These are phyloP conservation scores for Croton setiger DNA, from an alignment of 441 rosid genomes.

Conservation along the genomic window DNA sequence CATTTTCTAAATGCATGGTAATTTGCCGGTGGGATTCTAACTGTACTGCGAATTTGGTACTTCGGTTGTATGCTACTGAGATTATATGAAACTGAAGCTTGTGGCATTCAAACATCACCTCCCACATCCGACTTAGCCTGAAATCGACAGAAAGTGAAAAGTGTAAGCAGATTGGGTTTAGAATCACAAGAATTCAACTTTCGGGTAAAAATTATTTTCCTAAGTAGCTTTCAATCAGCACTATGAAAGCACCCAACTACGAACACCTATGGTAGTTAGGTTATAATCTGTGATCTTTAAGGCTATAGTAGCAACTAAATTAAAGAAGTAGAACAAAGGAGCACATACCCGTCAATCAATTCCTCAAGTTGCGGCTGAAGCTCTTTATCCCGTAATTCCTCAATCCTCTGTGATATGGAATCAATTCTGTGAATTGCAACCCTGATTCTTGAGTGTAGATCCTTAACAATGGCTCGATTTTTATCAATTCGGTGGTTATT, in stretches of 20 bases:
- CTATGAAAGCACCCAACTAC: too few relatives aligned
- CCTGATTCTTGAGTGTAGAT: conserved; percentile 86
- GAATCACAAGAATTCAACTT: too few relatives aligned
- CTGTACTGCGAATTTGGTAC: conserved; percentile 46
- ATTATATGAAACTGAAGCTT: conserved; percentile 63
- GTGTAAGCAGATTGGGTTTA: background rate
- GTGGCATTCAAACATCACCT: conserved; percentile 89
- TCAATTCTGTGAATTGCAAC: conserved; percentile 90
- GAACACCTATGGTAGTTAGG: too few relatives aligned
- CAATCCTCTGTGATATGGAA: conserved; percentile 83
- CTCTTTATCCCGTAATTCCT: conserved; percentile 88
- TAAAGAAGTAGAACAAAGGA: conserved; percentile 8
- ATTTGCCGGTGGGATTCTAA: conserved; percentile 70
- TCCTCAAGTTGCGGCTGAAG: conserved; percentile 98
- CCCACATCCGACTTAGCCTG: conserved; percentile 98
- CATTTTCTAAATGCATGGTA: conserved; percentile 60
- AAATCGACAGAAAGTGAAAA: conserved; percentile 14
- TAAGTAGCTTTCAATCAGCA: too few relatives aligned
- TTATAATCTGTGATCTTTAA: too few relatives aligned
- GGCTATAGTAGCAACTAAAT: conserved; percentile 1
- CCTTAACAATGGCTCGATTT: conserved; percentile 85
- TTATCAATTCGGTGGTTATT: conserved; percentile 56
- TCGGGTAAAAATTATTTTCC: too few relatives aligned
- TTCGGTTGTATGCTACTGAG: conserved; percentile 44
- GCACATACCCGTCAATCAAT: conserved; percentile 76